Base-by-base conservation (phyloP, 1,284 basidiomycete species). In the Coriolopsis trogii region DNA sequence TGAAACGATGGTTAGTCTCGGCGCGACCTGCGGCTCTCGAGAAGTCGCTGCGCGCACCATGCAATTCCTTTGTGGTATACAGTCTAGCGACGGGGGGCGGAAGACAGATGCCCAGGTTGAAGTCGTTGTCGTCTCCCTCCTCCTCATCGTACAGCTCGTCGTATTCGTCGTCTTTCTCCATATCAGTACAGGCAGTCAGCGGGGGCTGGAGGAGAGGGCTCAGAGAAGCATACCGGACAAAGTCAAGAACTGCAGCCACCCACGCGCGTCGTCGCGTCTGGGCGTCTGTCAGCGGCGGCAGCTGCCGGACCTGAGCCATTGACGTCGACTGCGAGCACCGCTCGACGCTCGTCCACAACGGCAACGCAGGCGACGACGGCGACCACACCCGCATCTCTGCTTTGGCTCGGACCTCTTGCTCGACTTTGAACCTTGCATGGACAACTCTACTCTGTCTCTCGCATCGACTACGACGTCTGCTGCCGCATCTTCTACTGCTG, bases 81-180 rank as follows among this genome's bases (percentile, higher is more conserved):
- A 68, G 64, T 53, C 67, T 63, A 0, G 72, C 70, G 6, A 62
- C 55, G 0, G 77, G 75, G 2, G 68, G 68, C 0, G 62, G 64
- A 39, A 86, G 65, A 13, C 74, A 67, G 15, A 76, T 70, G 20
- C 68, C 66, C 50, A 87, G 75, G 56, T 68, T 74, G 65, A 84
- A 84, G 18, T 70, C 48, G 1, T 42, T 21, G n/a, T 78, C 73
- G 62, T 59, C 67, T 10, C 59, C 55, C 29, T 66, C 50, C 53
- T 70, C 50, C 7, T 78, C 78, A 13, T 76, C 75, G 18, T 80
- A 73, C 25, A 81, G 73, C 49, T 85, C 79, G 58, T 83, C 80
- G 4, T 72, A 39, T 51, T 83, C 79, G 7, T 66, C 62, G 9
- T 66, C 62, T 10, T 41, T 18, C 21, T 50, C 37, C 44, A 50